Evolutionary conservation across 2,329 filamentous ascomycete species (phyloP), one percentile per base, ranked within the genome.

Genomic region (Tolypocladium nubicola): DNA sequence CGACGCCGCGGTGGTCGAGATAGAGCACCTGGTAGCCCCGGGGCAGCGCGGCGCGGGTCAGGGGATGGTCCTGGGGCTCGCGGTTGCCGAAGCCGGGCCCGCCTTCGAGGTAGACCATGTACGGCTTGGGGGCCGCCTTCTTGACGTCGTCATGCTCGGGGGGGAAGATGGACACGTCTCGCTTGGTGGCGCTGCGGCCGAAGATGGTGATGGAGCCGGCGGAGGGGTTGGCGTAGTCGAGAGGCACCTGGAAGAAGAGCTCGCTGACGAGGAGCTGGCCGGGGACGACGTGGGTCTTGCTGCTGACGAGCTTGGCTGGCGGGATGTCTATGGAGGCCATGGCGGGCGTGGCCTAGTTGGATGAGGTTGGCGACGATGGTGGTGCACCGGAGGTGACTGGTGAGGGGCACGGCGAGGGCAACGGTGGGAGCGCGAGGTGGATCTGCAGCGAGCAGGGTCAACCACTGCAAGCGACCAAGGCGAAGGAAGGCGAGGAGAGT

Each of bases 1-100:
- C 93, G 3, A 90, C 95, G 14, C 93, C 93, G 54, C 93, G 84
- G 70, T 96, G 92, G 70, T 97, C 93, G n/a, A 97, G 80, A 61
- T 88, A 86, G 2, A 97, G 80, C 52, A 90, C 76, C 70, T 95
- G 89, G 67, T 96, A 97, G 19, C 92, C 92, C 61, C 86, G 86
- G 59, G 86, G 84, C 7, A 97, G 79, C 57, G 90, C 79, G 37
- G 79, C 76, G 38, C 84, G 80, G n/a, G 89, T 88, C 67, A 90
- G 82, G 9, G 85, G 76, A 60, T 85, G 82, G 58, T 88, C 81
- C 67, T 95, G 87, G 1, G 93, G 92, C 54, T 86, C 77, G 7
- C 81, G 77, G 67, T 89, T 92, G 60, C 87, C 85, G 66, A 88
- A 85, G 3, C 92, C 92, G 0, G 92, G 93, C 0, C 93, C 93